A percentile compares a stretch with the other conserved stretches of the same genome.
Conservation (phyloP, 306 rosid species). For the Spatholobus suberectus region DNA sequence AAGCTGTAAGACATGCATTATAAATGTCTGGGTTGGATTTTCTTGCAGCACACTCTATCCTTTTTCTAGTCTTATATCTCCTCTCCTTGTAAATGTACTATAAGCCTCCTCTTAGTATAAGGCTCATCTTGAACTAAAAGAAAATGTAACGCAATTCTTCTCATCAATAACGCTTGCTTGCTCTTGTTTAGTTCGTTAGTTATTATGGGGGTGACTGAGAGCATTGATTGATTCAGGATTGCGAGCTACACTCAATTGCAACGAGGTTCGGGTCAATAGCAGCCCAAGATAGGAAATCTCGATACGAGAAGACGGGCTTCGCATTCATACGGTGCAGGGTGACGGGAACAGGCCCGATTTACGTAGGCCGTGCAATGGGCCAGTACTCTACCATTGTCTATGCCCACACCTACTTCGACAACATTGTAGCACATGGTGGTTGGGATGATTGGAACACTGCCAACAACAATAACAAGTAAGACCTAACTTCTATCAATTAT, state of each 20-base stretch:
- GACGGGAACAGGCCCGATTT: constrained; percentile 68
- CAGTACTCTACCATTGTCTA: constrained; percentile 69
- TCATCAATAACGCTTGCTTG: no score
- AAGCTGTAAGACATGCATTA: no score
- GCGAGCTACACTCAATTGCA: constrained; percentile 70
- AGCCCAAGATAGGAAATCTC: constrained; percentile 63
- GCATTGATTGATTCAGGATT: constrained; percentile 51
- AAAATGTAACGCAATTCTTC: no score
- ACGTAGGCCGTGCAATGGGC: constrained; percentile 84
- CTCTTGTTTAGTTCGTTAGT: no score
- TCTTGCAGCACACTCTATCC: no score
- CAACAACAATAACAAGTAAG: constrained; percentile 50
- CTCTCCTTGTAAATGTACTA: no score
- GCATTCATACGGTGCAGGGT: constrained; percentile 68
- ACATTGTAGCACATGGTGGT: constrained; percentile 69
- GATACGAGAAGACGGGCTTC: constrained; percentile 69
- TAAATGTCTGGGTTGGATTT: no score
- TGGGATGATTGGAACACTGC: constrained; percentile 70
- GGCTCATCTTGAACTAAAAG: no score
- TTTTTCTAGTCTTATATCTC: no score
- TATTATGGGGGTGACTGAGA: background rate
- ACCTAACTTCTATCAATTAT: background rate
- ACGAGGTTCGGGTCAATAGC: constrained; percentile 80
- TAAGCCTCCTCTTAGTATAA: no score
- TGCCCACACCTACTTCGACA: constrained; percentile 66